A percentile compares a stretch with the other conserved stretches of the same genome.
Evolutionary conservation across 805 yeast genomes (phyloP).

Genomic region (Wickerhamomyces kurtzmanii): DNA sequence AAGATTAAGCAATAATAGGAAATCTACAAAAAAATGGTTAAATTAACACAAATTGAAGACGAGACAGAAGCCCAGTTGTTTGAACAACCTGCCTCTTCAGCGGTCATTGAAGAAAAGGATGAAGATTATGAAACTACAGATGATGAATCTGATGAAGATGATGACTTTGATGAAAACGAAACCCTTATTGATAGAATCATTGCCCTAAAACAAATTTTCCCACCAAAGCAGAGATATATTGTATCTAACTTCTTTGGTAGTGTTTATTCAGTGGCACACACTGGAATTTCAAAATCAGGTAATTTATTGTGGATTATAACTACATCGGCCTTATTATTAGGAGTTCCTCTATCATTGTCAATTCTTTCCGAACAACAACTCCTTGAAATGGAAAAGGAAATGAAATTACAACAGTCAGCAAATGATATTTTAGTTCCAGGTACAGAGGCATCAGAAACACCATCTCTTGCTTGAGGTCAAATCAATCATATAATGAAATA

Average conservation of each 20-base stretch:
- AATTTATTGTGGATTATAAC: constrained; percentile 77
- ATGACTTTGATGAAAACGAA: constrained; percentile 78
- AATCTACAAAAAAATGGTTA: constrained; percentile 51
- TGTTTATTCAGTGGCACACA: constrained; percentile 28
- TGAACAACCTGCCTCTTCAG: constrained; percentile 16
- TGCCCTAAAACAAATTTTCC: constrained; percentile 86
- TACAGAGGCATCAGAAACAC: constrained; percentile 35
- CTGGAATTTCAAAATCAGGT: constrained; percentile 55
- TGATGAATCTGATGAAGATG: constrained; percentile 45
- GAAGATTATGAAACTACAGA: constrained; percentile 30
- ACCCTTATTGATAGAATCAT: constrained; percentile 77
- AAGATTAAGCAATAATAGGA: not conserved
- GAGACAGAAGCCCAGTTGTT: constrained; percentile 24
- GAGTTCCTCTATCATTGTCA: constrained; percentile 87
- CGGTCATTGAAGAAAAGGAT: constrained; percentile 22
- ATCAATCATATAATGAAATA: no score
- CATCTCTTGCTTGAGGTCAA: constrained; percentile 16
- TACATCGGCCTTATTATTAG: constrained; percentile 74
- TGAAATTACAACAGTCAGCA: constrained; percentile 71
- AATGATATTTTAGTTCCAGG: constrained; percentile 68
- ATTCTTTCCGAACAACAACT: constrained; percentile 90
- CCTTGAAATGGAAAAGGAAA: constrained; percentile 88
- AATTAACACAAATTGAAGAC: constrained; percentile 64
- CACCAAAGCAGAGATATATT: constrained; percentile 71
- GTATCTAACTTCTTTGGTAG: constrained; percentile 23